A percentile compares a stretch with the other conserved stretches of the same genome.
phyloP scores from a whole-genome alignment of 2,329 filamentous ascomycete species.

The Penicillium paneum region DNA sequence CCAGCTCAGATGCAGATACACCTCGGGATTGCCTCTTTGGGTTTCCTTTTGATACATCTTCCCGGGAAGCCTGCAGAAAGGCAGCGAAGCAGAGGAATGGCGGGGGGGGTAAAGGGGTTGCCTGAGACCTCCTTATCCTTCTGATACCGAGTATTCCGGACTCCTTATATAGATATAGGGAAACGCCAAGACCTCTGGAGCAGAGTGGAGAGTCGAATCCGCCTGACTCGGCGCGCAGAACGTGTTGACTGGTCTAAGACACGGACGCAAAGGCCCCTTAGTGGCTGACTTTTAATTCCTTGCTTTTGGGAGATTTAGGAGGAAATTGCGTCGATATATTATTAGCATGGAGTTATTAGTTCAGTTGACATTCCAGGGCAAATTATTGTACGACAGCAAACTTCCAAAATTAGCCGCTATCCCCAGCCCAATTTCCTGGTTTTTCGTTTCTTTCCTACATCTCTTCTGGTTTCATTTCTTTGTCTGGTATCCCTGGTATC shows the following conservation, averaged over 20 bases:
- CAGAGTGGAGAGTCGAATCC: constrained; percentile 4
- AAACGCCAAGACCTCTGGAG: constrained; percentile 9
- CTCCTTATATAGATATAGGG: not conserved
- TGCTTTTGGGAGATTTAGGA: not conserved
- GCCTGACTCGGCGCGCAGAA: not conserved
- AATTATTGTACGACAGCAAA: constrained; percentile 4
- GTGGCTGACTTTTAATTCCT: not conserved
- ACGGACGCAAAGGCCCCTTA: not conserved
- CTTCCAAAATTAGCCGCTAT: constrained; percentile 5
- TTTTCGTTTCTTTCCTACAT: not conserved
- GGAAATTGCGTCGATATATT: not conserved
- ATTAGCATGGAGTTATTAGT: not conserved
- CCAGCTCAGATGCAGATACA: not conserved
- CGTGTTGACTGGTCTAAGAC: constrained; percentile 5
- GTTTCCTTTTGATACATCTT: not conserved
- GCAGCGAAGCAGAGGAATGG: not conserved
- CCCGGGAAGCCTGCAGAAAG: not conserved
- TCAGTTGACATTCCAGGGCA: not conserved
- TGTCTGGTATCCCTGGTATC: constrained; percentile 1
- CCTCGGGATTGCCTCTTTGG: not conserved
- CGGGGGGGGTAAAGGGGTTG: not conserved
- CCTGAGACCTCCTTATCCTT: not conserved
- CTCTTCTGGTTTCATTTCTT: not conserved
- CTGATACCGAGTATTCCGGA: not conserved
- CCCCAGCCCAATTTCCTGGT: not conserved